Evolutionary conservation across 208 protist species (phyloP), one percentile per base, ranked within the genome.

Genomic region (Leishmania mexicana): DNA sequence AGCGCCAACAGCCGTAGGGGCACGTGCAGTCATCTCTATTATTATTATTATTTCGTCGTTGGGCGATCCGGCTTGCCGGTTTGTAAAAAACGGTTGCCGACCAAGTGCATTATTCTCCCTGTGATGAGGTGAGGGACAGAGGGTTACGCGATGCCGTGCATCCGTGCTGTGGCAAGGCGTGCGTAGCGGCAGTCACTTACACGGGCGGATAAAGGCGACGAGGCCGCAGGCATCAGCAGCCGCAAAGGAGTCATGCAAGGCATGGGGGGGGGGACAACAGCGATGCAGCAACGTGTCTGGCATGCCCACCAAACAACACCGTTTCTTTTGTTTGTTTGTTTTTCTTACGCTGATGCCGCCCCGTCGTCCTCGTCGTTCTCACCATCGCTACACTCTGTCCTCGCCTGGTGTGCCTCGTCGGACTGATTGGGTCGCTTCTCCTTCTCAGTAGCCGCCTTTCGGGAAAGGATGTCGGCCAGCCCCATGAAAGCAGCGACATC

Each of bases 401-500:
- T 40, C 31, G 31, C 19, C 28, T n/a, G 62, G 8, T 42, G 31
- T 40, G 6, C 42, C 35, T 57, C 72, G 8, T 42, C 58, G 0
- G 21, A 38, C 35, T 67, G 51, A 47, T 47, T 58, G 6, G 4
- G 54, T 79, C 51, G 45, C 62, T 47, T 38, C 51, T 49, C 5
- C 31, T 42, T 5, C 24, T 40, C 28, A 8, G 47, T 5, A 10
- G 57, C 24, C 11, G 67, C 31, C 40, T 79, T 78, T 17, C 65
- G 70, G 2, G 80, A 67, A 0, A 68, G 79, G 5, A 84, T 65
- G 45, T 53, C 68, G 0, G 86, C 86, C 53, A 89, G 75, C 2
- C 67, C 75, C 86, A 93, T 90, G 64, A 91, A 93, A 8, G 83
- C 86, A 0, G 47, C 11, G 15, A 38, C 28, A 15, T 76, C 78